Base-by-base conservation (phyloP, 2,329 filamentous ascomycete genomes). In the Paracorniculantispora psalliotae region DNA sequence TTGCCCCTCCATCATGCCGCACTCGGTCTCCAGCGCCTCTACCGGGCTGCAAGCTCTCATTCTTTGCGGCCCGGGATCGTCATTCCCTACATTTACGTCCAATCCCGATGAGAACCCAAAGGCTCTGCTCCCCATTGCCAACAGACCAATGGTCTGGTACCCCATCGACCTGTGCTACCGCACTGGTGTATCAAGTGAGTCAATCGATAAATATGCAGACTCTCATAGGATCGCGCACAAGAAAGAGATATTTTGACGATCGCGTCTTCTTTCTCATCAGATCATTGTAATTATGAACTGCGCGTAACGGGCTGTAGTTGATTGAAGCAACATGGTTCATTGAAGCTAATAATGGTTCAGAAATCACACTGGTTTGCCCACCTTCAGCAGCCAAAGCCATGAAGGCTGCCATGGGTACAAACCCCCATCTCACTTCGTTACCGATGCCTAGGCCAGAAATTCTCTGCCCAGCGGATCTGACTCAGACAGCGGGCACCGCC, bases 141-240 rank as follows among this genome's bases (percentile, higher is more conserved):
- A 94, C 71, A 77, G 90, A 65, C 90, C 90, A 1, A 94, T 94
- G 90, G 87, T 94, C 48, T 93, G 91, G 89, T 94, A 94, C 71
- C 87, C 90, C 6, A 83, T 94, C 43, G 90, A 93, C 67, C 93
- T 91, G 76, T 93, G 90, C 73, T 89, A 91, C 69, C 85, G 90
- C 39, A 90, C 88, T 72, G 90, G 90, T 65, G 84, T 92, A 64
- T 89, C 87, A 68, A 81, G 88, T 90, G 73, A 73, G 82, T 72
- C 47, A 51, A 33, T 3, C 13, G 13, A 37, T 17, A 26, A 35
- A 3, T 12, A 33, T 9, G 25, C 30, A 4, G 56, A 30, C 41
- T n/a, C 21, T 33, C 5, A 37, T 13, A 21, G 23, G 51, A 21
- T 26, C n/a, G 13, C 5, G 21, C 9, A 19, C 25, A 33, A 33